These are phyloP conservation scores for Lachnellula suecica DNA, from an alignment of 2,329 filamentous ascomycete species.

Conservation along the genomic window DNA sequence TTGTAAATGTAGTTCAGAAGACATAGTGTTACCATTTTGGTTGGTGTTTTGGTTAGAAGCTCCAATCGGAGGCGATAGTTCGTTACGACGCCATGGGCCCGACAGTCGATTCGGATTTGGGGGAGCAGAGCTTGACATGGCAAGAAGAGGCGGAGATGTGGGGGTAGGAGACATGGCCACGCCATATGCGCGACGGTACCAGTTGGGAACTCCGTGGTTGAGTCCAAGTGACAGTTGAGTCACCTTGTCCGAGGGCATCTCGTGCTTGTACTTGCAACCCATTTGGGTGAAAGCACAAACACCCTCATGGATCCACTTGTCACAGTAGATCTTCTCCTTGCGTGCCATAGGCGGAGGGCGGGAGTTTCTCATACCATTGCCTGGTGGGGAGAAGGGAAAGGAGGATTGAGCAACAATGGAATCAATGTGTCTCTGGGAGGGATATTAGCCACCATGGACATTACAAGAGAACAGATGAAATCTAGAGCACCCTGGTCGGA, in stretches of 20 bases:
- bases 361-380: background rate
- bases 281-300: constrained; percentile 83
- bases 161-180: constrained; percentile 1
- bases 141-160: background rate
- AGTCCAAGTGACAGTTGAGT: constrained; percentile 72
- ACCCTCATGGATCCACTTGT: constrained; percentile 86
- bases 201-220: constrained; percentile 59
- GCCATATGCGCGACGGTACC: constrained; percentile 40
- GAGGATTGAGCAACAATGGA: constrained; percentile 15
- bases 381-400: background rate
- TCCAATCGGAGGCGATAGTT: background rate
- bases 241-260: constrained; percentile 72
- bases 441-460: too few species aligned
- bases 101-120: background rate
- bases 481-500: background rate
- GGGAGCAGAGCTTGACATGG: background rate
- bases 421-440: constrained; percentile 13
- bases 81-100: constrained; percentile 9
- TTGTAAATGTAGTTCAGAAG: background rate
- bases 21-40: background rate
- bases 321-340: constrained; percentile 71
- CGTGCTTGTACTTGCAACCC: constrained; percentile 86
- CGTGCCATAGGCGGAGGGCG: constrained; percentile 5
- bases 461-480: too few species aligned
- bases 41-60: background rate